These are phyloP conservation scores for Laburnicola sp. DNA, from an alignment of 2,329 filamentous ascomycete genomes.

Conservation along the genomic window DNA sequence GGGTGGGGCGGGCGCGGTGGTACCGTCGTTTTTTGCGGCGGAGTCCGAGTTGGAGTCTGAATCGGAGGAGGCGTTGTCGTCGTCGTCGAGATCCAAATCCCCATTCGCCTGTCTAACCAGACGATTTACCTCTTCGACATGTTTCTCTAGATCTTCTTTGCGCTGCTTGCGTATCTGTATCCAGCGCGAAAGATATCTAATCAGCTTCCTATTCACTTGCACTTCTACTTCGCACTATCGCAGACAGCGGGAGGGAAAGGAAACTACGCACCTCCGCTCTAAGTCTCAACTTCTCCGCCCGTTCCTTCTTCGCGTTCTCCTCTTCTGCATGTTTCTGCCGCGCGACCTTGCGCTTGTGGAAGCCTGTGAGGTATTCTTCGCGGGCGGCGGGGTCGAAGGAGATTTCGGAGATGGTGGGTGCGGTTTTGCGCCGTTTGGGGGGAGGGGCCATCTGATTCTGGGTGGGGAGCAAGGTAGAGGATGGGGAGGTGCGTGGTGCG, in stretches of 20 bases:
- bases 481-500: background rate
- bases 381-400: slow-evolving; percentile 79
- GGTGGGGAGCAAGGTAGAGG: background rate
- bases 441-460: slow-evolving; percentile 23
- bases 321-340: slow-evolving; percentile 84
- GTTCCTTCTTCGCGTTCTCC: slow-evolving; percentile 73
- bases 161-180: slow-evolving; percentile 79
- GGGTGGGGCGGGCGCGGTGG: slow-evolving; percentile 45
- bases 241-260: background rate
- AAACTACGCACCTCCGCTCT: slow-evolving; percentile 70
- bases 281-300: slow-evolving; percentile 72
- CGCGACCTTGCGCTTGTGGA: slow-evolving; percentile 92
- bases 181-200: background rate
- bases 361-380: slow-evolving; percentile 88
- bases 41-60: slow-evolving; percentile 34
- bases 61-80: slow-evolving; percentile 55
- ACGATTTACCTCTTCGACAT: slow-evolving; percentile 75
- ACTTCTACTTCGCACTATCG: background rate
- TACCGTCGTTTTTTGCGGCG: slow-evolving; percentile 66
- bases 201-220: background rate
- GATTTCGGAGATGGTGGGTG: slow-evolving; percentile 65
- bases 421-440: slow-evolving; percentile 52
- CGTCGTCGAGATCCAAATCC: slow-evolving; percentile 42
- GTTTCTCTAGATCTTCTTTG: slow-evolving; percentile 77
- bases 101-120: slow-evolving; percentile 65